Evolutionary conservation across 768 basidiomycete species (phyloP), one percentile per base, ranked within the genome.

Genomic region (Boletellus sp.): DNA sequence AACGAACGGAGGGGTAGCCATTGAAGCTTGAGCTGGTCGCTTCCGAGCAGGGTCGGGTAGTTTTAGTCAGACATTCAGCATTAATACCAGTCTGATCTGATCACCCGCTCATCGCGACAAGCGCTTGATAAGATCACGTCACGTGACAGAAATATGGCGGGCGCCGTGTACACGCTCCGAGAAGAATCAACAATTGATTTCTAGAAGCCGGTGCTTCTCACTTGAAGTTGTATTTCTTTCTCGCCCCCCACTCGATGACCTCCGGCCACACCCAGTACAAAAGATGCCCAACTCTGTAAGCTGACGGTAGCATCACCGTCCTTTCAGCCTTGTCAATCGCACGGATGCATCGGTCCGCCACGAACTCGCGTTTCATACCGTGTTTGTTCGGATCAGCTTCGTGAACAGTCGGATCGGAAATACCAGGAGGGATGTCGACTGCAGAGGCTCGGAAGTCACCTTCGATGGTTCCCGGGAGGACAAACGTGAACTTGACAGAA

Each of bases 391-490:
- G 80, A 47, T 87, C 78, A 3, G 61, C 53, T 58, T 82, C 79
- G 20, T 57, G 60, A 17, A 68, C 35, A 3, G 10, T 28, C 0
- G 12, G 72, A 73, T 7, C 73, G 69, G 63, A 57, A 24, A 20
- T 33, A 16, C 60, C 55, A 3, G 52, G 61, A 12, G 67, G 65
- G n/a, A 67, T 72, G 57, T 92, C 87, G 11, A 89, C 85, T 0
- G 90, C 89, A 3, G 84, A 84, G 0, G 82, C 78, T n/a, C 90
- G 83, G 69, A 92, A 92, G 58, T 78, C 73, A 33, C 89, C 87
- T 57, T 88, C 80, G 26, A 92, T 78, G 11, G 88, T 90, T 31
- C 75, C 74, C 8, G 89, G 88, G 3, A 90, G 64, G 57, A 86
- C 58, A 49, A 73, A 72, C 0, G 82, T 74, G 66, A 90, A 91